A percentile compares a stretch with the other conserved stretches of the same genome.
These are phyloP conservation scores for Plasmopara viticola DNA, from an alignment of 352 stramenopile genomes.

Conservation along the genomic window DNA sequence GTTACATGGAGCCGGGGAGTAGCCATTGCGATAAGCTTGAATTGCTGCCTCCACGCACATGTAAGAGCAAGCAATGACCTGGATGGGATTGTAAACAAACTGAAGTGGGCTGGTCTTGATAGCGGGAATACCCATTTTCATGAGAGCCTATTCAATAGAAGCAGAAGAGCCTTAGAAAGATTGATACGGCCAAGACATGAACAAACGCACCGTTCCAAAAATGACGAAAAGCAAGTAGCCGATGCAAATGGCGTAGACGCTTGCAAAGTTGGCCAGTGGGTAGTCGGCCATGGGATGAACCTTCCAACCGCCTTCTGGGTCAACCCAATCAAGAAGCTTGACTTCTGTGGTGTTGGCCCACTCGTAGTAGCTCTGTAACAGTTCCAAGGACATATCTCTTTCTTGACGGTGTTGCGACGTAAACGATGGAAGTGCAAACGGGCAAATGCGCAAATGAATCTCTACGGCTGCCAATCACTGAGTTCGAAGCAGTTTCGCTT, in stretches of 20 bases:
- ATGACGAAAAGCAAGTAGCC: constrained; percentile 66
- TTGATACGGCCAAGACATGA: background rate
- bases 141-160: constrained; percentile 24
- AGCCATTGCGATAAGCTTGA: constrained; percentile 84
- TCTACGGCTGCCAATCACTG: constrained; percentile 3
- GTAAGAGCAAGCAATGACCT: constrained; percentile 92
- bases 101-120: constrained; percentile 67
- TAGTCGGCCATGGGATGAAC: constrained; percentile 51
- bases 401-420: constrained; percentile 22
- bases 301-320: constrained; percentile 56
- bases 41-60: constrained; percentile 89
- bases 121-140: constrained; percentile 45
- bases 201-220: constrained; percentile 40
- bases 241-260: constrained; percentile 48
- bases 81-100: constrained; percentile 93
- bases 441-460: constrained; percentile 32
- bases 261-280: constrained; percentile 58
- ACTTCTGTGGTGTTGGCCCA: constrained; percentile 51
- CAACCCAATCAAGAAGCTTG: constrained; percentile 47
- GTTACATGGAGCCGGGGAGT: constrained; percentile 84
- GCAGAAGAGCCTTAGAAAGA: background rate
- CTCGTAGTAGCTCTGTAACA: constrained; percentile 40
- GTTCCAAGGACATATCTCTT: constrained; percentile 21
- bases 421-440: constrained; percentile 8
- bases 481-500: constrained; percentile 1